phyloP scores from a whole-genome alignment of 495 filamentous ascomycete genomes.

The Penicillium turbatum region DNA sequence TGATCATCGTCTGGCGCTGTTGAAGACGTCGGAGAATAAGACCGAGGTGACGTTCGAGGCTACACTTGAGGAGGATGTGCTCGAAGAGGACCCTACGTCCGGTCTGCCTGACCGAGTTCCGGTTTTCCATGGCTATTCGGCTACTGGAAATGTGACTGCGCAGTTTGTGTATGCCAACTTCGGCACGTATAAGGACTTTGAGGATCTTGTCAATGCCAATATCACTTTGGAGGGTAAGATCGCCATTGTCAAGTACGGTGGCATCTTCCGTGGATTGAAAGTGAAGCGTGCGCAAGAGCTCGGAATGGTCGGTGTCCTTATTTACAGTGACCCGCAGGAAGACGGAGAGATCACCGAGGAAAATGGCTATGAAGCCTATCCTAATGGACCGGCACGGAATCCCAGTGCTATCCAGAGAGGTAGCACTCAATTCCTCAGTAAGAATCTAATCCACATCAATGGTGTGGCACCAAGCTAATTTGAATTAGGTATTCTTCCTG shows the following conservation, averaged over 20 bases:
- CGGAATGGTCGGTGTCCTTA: constrained; percentile 80
- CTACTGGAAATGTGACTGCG: constrained; percentile 84
- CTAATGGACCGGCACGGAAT: constrained; percentile 80
- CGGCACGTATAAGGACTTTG: constrained; percentile 77
- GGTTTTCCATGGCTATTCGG: constrained; percentile 94
- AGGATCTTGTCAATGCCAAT: constrained; percentile 74
- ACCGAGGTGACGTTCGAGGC: constrained; percentile 69
- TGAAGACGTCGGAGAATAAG: constrained; percentile 49
- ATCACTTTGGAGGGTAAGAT: constrained; percentile 79
- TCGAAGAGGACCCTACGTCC: constrained; percentile 80
- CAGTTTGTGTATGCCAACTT: constrained; percentile 84
- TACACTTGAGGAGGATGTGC: constrained; percentile 74
- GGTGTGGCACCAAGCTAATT: not conserved
- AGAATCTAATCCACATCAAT: constrained; percentile 7
- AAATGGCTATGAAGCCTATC: constrained; percentile 77
- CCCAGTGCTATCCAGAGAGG: constrained; percentile 88
- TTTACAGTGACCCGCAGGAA: constrained; percentile 87
- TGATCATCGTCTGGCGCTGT: constrained; percentile 70
- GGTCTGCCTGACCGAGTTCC: constrained; percentile 70
- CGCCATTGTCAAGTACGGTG: constrained; percentile 80
- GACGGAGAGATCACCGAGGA: constrained; percentile 78
- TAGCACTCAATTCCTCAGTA: constrained; percentile 80
- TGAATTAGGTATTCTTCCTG: constrained; percentile 53
- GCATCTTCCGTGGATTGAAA: constrained; percentile 85
- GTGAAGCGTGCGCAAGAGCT: constrained; percentile 89